Base-by-base conservation (phyloP, 805 yeast species). In the Lachancea kluyveri region DNA sequence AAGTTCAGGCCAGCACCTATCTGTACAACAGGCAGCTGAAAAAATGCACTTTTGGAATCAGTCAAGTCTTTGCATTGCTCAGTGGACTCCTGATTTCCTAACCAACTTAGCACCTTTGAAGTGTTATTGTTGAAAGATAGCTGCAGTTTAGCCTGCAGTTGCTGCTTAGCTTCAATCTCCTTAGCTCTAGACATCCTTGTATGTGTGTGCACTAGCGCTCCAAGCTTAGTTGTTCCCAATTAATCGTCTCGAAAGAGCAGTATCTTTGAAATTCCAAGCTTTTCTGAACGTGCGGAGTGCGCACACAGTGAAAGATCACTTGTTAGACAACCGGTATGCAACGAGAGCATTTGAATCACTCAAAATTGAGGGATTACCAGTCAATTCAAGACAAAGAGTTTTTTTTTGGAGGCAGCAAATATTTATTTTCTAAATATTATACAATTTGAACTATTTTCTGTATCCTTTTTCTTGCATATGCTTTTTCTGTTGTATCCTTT, bases 401-500 rank as follows among this genome's bases (percentile, higher is more conserved):
- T n/a, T n/a, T n/a, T n/a, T n/a, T n/a, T n/a, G n/a, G n/a, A n/a
- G n/a, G n/a, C n/a, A n/a, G n/a, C n/a, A n/a, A n/a, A n/a, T n/a
- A n/a, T n/a, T n/a, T n/a, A n/a, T n/a, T n/a, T n/a, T n/a, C n/a
- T n/a, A n/a, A 20, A 20, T 8, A 20, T 9, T 20, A 20, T 20
- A n/a, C 22, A 20, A 20, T n/a, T n/a, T n/a, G n/a, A n/a, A n/a
- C n/a, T n/a, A n/a, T 18, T 29, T 21, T 22, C 47, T 37, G 27
- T 36, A 34, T 29, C 50, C 41, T 29, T 51, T 54, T 12, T 24
- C 33, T 17, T 34, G 31, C 34, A 39, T 70, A 21, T 52, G 39
- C 30, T 55, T 60, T 16, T 52, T 58, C 48, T 66, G 71, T 42
- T 75, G 74, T 24, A 62, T 70, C 46, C 64, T 68, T 41, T 65